Evolutionary conservation across 768 basidiomycete genomes (phyloP).

Genomic region (Trichaptum fuscoviolaceum): DNA sequence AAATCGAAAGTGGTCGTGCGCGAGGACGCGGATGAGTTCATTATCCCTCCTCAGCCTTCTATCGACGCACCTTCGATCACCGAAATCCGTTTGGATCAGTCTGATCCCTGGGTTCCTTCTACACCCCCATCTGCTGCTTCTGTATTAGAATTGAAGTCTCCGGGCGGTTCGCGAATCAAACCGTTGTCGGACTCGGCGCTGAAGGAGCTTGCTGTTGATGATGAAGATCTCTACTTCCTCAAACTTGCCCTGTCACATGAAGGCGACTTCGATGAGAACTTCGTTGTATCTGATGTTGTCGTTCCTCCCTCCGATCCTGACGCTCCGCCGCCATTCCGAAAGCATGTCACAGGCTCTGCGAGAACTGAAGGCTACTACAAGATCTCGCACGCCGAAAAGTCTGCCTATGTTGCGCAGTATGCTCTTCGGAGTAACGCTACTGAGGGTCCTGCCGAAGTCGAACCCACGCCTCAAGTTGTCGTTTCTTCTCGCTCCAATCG

Average conservation of each 20-base stretch:
- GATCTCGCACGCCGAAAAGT: slow-evolving; percentile 88
- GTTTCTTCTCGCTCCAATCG: slow-evolving; percentile 85
- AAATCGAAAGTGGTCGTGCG: slow-evolving; percentile 13
- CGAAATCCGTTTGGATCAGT: slow-evolving; percentile 42
- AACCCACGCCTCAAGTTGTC: slow-evolving; percentile 41
- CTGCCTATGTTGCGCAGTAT: slow-evolving; percentile 88
- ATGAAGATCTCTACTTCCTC: slow-evolving; percentile 84
- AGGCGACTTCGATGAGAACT: slow-evolving; percentile 19
- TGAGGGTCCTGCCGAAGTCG: slow-evolving; percentile 37
- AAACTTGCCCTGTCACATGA: slow-evolving; percentile 50
- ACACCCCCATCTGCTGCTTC: slow-evolving; percentile 48
- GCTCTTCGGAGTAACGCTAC: slow-evolving; percentile 50
- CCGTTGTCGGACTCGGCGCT: slow-evolving; percentile 28
- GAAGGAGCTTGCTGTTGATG: slow-evolving; percentile 68
- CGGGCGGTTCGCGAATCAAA: background rate
- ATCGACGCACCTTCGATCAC: slow-evolving; percentile 47
- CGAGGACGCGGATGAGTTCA: slow-evolving; percentile 39
- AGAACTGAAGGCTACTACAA: slow-evolving; percentile 95
- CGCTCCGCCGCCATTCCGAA: slow-evolving; percentile 52
- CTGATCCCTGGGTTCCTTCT: slow-evolving; percentile 34
- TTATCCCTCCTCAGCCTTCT: slow-evolving; percentile 43
- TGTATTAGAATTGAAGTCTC: slow-evolving; percentile 31
- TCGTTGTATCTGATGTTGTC: slow-evolving; percentile 20
- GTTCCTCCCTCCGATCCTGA: slow-evolving; percentile 31
- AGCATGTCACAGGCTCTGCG: slow-evolving; percentile 80